Base-by-base conservation (phyloP, 1,284 basidiomycete genomes). In the Chondrostereum purpureum region DNA sequence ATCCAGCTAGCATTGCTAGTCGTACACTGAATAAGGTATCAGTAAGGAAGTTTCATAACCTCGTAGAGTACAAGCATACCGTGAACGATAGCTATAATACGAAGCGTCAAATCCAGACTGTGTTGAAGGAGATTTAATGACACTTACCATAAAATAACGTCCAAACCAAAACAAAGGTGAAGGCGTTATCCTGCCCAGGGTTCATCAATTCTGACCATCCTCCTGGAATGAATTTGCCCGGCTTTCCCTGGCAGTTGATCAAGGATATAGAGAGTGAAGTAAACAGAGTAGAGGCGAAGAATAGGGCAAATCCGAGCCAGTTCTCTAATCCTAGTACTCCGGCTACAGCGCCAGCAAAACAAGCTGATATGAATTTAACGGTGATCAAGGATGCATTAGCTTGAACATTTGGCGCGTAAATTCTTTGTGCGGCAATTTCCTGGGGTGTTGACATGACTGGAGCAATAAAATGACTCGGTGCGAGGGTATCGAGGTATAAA, bases 291-390 rank as follows among this genome's bases (percentile, higher is more conserved):
- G 88, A 77, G 16, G 67, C 56, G 48, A 83, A 61, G 70, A 92
- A 92, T 51, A 93, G 68, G 21, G 77, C 73, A 62, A 94, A 93
- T 22, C 92, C 92, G 38, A 71, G 66, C 68, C 78, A 78, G 65
- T 91, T 92, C 56, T 88, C 80, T 22, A 94, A 75, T 16, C 92
- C 92, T 2, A 94, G 78, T 47, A 92, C 79, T 19, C 92, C 92
- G 1, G 91, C 87, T 2, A 82, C 80, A 1, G 89, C 83, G 31
- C 92, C 92, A 13, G 89, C 76, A 59, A 92, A 85, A 65, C 84
- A 89, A 2, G 89, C 73, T 4, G 88, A 80, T 19, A 91, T 63
- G 68, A 88, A 88, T 59, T 86, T 86, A 58, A 84, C 72, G 43
- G 73, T 78, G 27, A 72, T 72, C 20, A 87, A 64, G 14, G 42